A percentile compares a stretch with the other conserved stretches of the same genome.
phyloP scores from a whole-genome alignment of 345 rosid species.

The Camelina hispida region DNA sequence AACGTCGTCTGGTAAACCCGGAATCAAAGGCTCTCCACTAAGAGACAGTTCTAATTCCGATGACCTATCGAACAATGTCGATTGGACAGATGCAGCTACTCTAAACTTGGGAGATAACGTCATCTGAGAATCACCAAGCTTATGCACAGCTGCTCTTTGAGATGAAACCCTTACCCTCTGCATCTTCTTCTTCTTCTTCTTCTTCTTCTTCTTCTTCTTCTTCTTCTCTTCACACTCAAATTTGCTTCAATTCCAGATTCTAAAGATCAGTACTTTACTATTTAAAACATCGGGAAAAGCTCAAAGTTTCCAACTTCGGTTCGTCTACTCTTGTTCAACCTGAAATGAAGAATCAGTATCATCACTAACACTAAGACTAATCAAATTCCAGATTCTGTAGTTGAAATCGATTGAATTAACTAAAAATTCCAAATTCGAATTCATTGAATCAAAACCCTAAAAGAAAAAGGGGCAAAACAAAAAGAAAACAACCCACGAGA shows the following conservation, averaged over 20 bases:
- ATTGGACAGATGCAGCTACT: slow-evolving; percentile 57
- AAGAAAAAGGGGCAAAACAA: slow-evolving; percentile 13
- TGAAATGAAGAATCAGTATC: slow-evolving; percentile 28
- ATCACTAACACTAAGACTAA: slow-evolving; percentile 22
- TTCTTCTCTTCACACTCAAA: slow-evolving; percentile 15
- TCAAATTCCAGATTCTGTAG: slow-evolving; percentile 23
- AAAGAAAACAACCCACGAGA: neutral
- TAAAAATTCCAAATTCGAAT: slow-evolving; percentile 5
- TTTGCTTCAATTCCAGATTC: slow-evolving; percentile 12
- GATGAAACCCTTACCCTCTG: slow-evolving; percentile 86
- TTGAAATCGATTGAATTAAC: neutral
- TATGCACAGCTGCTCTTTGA: slow-evolving; percentile 77
- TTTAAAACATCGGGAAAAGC: neutral
- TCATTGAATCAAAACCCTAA: slow-evolving; percentile 24
- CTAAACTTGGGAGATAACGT: slow-evolving; percentile 80
- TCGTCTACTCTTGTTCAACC: neutral
- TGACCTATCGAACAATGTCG: slow-evolving; percentile 60
- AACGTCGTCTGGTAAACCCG: slow-evolving; percentile 90
- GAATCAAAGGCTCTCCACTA: slow-evolving; percentile 66
- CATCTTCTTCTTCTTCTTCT: slow-evolving; percentile 52
- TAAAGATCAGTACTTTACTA: neutral
- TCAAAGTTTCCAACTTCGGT: slow-evolving; percentile 20
- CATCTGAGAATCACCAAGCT: slow-evolving; percentile 89
- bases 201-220: slow-evolving; percentile 52
- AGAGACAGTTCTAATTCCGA: slow-evolving; percentile 61